Base-by-base conservation (phyloP, 805 yeast species). In the Candida ponderosae region DNA sequence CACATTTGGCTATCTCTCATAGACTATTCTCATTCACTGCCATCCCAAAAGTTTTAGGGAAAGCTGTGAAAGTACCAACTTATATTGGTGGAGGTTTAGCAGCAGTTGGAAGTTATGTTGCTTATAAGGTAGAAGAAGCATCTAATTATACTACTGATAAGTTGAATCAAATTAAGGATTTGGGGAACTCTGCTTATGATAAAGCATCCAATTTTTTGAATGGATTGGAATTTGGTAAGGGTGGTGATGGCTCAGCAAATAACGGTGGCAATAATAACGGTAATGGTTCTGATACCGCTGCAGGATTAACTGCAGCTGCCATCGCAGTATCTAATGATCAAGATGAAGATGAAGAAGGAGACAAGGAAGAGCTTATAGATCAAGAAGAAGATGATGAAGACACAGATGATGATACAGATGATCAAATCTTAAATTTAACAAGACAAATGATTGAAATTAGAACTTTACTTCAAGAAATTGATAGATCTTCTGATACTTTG, bases 391-490 rank as follows among this genome's bases (percentile, higher is more conserved):
- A 72, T 6, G 76, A 70, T 13, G 76, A 68, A 10, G 71, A 66
- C 18, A 72, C 70, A 4, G 70, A 70, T 18, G 81, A 76, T 38
- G 67, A 66, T 33, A 74, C 87, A 2, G 78, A 79, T 43, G 82
- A 79, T 46, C 90, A 86, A 38, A 93, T 93, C 81, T 65, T 93
- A 57, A 81, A 82, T 45, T 62, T 93, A 44, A 94, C 98, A 7
- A 77, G 88, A 47, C 95, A 88, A 59, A 93, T 93, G 99, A 94
- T 93, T 50, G 98, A 94, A 58, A 89, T 93, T 40, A 70, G 97
- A 54, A 73, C 80, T 36, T 74, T 93, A 23, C 65, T 93, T 36
- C 74, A 81, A 40, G 78, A 74, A 42, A 76, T 93, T 15, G 93
- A 87, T 49, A 78, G 81, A 39, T 66, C 75, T 0, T 65, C 81